Conservation (phyloP, 768 basidiomycete genomes). For the Lactifluus hygrophoroides region DNA sequence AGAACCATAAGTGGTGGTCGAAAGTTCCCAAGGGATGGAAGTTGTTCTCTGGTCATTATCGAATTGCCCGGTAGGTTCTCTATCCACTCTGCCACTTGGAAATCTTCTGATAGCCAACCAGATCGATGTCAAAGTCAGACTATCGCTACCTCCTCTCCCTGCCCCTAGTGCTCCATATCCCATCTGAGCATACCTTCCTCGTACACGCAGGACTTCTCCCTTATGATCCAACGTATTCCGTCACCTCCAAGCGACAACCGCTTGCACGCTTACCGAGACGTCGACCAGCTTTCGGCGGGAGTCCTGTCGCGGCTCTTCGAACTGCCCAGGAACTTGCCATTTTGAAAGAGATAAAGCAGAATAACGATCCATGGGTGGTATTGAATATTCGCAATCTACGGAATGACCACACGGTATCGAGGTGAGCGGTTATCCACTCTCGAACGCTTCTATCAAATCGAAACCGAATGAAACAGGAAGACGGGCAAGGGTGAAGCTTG, state of each 20-base stretch:
- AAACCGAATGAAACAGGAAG: constrained; percentile 17
- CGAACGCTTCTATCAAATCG: neutral
- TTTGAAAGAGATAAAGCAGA: constrained; percentile 64
- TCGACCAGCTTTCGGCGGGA: neutral
- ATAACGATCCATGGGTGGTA: constrained; percentile 65
- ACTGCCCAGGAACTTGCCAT: constrained; percentile 58
- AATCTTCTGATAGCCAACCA: constrained; percentile 18
- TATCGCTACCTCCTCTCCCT: constrained; percentile 68
- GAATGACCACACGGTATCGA: constrained; percentile 31
- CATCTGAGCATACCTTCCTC: constrained; percentile 64
- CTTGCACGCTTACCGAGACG: constrained; percentile 29
- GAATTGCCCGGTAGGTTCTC: constrained; percentile 49
- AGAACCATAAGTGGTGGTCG: constrained; percentile 26
- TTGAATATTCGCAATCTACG: constrained; percentile 59
- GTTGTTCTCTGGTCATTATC: constrained; percentile 70
- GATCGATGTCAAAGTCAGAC: constrained; percentile 49
- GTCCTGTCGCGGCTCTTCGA: constrained; percentile 32
- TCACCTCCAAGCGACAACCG: constrained; percentile 52
- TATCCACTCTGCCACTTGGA: neutral
- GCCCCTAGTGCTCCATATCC: constrained; percentile 68
- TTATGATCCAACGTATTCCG: constrained; percentile 48
- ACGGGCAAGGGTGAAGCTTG: constrained; percentile 56
- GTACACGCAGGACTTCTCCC: constrained; percentile 82
- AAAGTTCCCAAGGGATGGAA: constrained; percentile 48
- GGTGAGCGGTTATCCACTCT: constrained; percentile 26